Evolutionary conservation across 257 asterid species (phyloP), one percentile per base, ranked within the genome.

Genomic region (Solanum lignicaule): DNA sequence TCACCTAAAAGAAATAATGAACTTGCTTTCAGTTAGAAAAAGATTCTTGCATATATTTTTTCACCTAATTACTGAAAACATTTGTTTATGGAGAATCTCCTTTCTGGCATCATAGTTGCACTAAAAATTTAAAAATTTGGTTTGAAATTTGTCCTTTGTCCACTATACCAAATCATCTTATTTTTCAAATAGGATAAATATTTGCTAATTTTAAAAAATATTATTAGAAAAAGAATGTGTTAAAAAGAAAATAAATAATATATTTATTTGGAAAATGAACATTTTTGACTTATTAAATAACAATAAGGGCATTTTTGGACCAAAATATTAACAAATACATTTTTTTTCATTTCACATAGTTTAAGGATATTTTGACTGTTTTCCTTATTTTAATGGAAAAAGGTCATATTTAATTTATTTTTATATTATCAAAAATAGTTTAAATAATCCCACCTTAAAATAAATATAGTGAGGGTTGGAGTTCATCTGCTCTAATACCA

Each of bases 281-380:
- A 13, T 43, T 43, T 43, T 12, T 13, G 0, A 43, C 18, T 43
- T 18, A 43, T 43, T 43, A 13, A 43, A 43, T 43, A 43, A 43
- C 18, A 43, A 43, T 13, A 13, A 13, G 1, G 2, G 1, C 1
- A 43, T 13, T 43, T 43, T 43, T 12, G 16, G 5, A 46, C 6
- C 55, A 46, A 43, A 1, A 2, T 15, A 4, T 13, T 4, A 4
- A 0, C 2, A 4, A 1, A 4, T 5, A 46, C 0, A 13, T 46
- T 4, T 46, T 46, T 46, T 4, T 46, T 4, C 2, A 46, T 46
- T 13, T 46, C 55, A 46, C 5, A 1, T 43, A 12, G 18, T 12
- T 43, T 43, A 4, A 12, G 15, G 2, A 43, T 14, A 46, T 46
- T 46, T 13, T 46, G 55, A 46, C 6, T 4, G 6, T 4, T 46